A percentile compares a stretch with the other conserved stretches of the same genome.
These are phyloP conservation scores for Trametes cinnabarina DNA, from an alignment of 768 basidiomycete species.

Conservation along the genomic window DNA sequence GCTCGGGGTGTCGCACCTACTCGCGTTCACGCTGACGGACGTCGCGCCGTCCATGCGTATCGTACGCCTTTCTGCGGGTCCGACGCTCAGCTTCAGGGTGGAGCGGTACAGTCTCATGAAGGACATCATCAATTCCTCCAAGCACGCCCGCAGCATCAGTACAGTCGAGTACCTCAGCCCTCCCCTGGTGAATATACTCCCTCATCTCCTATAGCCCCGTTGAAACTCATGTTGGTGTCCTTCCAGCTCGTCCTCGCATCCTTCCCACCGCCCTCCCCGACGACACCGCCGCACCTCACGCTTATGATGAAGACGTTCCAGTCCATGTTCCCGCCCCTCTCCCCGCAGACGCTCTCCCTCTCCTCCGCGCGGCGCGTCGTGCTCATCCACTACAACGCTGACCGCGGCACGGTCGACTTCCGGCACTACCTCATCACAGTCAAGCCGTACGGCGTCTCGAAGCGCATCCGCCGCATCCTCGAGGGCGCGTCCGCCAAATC, in stretches of 20 bases:
- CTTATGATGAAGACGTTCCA: conserved; percentile 97
- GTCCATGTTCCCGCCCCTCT: conserved; percentile 90
- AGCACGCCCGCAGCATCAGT: conserved; percentile 71
- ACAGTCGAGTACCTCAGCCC: conserved; percentile 84
- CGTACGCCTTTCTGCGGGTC: conserved; percentile 83
- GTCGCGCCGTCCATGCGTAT: conserved; percentile 85
- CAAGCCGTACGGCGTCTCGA: conserved; percentile 90
- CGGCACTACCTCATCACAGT: conserved; percentile 96
- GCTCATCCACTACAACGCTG: conserved; percentile 86
- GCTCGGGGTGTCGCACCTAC: conserved; percentile 86
- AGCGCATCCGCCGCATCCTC: conserved; percentile 83
- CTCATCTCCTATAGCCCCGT: neutral
- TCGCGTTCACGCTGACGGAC: conserved; percentile 87
- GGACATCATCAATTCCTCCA: conserved; percentile 67
- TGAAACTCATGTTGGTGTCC: neutral
- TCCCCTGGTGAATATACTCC: conserved; percentile 64
- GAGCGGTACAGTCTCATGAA: conserved; percentile 91
- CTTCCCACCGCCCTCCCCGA: conserved; percentile 72
- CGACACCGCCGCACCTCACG: conserved; percentile 78
- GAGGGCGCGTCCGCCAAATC: conserved; percentile 50
- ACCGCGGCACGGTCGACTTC: conserved; percentile 83
- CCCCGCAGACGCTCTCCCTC: conserved; percentile 73
- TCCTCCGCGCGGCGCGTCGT: conserved; percentile 93
- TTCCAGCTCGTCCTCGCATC: conserved; percentile 87
- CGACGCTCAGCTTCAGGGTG: conserved; percentile 89